These are phyloP conservation scores for Phytophthora sansomeana DNA, from an alignment of 352 stramenopile genomes.

Conservation along the genomic window DNA sequence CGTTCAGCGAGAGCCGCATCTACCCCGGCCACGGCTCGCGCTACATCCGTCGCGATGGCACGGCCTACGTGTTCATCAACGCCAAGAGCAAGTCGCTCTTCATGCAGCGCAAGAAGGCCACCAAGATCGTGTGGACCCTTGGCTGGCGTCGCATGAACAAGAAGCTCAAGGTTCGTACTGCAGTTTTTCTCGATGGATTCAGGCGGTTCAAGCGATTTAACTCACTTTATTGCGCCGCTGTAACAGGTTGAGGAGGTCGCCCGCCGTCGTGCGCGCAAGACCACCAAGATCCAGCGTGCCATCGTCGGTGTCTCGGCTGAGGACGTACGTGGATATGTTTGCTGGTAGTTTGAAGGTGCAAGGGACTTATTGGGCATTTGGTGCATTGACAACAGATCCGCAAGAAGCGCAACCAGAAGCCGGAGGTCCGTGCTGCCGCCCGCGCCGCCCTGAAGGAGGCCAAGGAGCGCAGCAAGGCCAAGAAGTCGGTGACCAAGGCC, in stretches of 20 bases:
- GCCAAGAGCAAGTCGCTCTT: conserved; percentile 98
- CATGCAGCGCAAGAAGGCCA: conserved; percentile 99
- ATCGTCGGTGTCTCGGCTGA: conserved; percentile 97
- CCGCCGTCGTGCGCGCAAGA: conserved; percentile 91
- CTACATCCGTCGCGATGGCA: conserved; percentile 98
- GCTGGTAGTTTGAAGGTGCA: not conserved
- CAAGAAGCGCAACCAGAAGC: conserved; percentile 98
- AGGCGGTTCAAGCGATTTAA: no score
- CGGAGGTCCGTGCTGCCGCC: conserved; percentile 90
- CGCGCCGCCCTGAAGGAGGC: conserved; percentile 94
- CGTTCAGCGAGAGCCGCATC: conserved; percentile 93
- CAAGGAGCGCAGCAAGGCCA: conserved; percentile 91
- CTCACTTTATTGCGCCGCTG: conserved; percentile 8
- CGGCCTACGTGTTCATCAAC: conserved; percentile 96
- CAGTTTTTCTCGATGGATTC: not conserved
- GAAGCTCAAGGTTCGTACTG: conserved; percentile 94
- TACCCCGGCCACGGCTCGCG: conserved; percentile 99
- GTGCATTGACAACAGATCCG: conserved; percentile 79
- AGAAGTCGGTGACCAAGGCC: conserved; percentile 72
- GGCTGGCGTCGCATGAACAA: conserved; percentile 99
- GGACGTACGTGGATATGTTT: conserved; percentile 69
- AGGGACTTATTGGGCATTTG: not conserved
- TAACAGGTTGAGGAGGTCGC: conserved; percentile 81
- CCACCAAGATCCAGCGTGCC: conserved; percentile 97
- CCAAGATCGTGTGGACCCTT: conserved; percentile 99